phyloP scores from a whole-genome alignment of 352 stramenopile species.

The Pythium grandisporangium region DNA sequence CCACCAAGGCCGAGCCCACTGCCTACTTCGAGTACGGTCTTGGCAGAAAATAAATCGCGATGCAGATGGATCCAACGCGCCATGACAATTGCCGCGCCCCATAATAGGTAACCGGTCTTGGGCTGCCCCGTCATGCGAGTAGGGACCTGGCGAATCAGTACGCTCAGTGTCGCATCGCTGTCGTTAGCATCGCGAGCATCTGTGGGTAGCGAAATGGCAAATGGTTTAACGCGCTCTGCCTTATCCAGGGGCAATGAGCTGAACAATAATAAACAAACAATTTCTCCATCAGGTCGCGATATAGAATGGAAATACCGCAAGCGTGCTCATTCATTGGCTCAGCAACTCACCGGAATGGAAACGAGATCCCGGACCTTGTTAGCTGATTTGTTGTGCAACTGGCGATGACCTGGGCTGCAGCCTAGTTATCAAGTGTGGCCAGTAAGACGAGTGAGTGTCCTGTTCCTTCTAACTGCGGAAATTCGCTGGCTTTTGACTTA shows the following conservation, averaged over 20 bases:
- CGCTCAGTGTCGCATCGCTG: slow-evolving; percentile 21
- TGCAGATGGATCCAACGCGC: slow-evolving; percentile 76
- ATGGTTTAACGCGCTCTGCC: slow-evolving; percentile 42
- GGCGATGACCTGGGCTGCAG: slow-evolving; percentile 50
- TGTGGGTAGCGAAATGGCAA: slow-evolving; percentile 41
- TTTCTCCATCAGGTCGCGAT: too few relatives aligned
- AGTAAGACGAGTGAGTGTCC: background rate
- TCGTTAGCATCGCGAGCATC: slow-evolving; percentile 39
- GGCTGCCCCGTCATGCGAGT: slow-evolving; percentile 79
- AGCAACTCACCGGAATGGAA: slow-evolving; percentile 25
- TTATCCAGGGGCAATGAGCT: slow-evolving; percentile 35
- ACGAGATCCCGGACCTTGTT: slow-evolving; percentile 56
- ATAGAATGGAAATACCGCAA: background rate
- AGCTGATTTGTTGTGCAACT: slow-evolving; percentile 35
- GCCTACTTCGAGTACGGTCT: slow-evolving; percentile 74
- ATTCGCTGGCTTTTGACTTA: slow-evolving; percentile 12
- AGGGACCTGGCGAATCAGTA: slow-evolving; percentile 75
- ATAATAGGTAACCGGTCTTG: slow-evolving; percentile 82
- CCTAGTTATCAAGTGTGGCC: slow-evolving; percentile 14
- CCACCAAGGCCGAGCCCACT: slow-evolving; percentile 74
- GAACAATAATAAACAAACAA: background rate
- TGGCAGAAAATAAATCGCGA: slow-evolving; percentile 57
- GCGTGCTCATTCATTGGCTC: too few relatives aligned
- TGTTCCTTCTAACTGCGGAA: too few relatives aligned
- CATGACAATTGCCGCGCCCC: slow-evolving; percentile 73